Conservation (phyloP, 805 yeast genomes). For the Saccharomycopsis guyanensis region DNA sequence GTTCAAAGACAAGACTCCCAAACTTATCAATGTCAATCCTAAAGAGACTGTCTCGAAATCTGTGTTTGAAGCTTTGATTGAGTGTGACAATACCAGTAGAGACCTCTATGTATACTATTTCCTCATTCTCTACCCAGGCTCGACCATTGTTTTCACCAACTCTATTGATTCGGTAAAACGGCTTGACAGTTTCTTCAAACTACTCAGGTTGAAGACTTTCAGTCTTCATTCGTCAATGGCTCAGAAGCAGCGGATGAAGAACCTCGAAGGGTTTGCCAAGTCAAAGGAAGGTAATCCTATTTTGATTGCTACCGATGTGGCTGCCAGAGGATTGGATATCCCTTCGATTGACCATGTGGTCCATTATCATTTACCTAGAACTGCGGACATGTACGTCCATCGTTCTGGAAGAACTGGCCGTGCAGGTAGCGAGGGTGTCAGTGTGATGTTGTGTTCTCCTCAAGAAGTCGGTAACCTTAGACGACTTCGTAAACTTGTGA, state of each 20-base stretch:
- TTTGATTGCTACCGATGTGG: slow-evolving; percentile 91
- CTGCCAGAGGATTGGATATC: slow-evolving; percentile 96
- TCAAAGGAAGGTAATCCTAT: slow-evolving; percentile 40
- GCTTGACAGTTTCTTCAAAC: slow-evolving; percentile 64
- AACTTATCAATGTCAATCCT: slow-evolving; percentile 80
- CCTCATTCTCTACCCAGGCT: slow-evolving; percentile 76
- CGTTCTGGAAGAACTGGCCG: slow-evolving; percentile 98
- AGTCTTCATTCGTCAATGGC: slow-evolving; percentile 91
- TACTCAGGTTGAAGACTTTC: slow-evolving; percentile 58
- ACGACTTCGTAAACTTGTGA: slow-evolving; percentile 50
- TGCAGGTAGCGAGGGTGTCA: slow-evolving; percentile 90
- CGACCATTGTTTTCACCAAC: slow-evolving; percentile 86
- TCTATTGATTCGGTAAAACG: slow-evolving; percentile 93
- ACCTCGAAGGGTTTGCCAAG: slow-evolving; percentile 64
- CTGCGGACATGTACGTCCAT: slow-evolving; percentile 92
- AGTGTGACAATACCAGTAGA: slow-evolving; percentile 77
- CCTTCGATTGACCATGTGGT: slow-evolving; percentile 87
- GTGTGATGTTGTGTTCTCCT: slow-evolving; percentile 87
- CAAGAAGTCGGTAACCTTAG: slow-evolving; percentile 87
- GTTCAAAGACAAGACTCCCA: slow-evolving; percentile 61
- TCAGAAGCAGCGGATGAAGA: slow-evolving; percentile 84
- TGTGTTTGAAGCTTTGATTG: slow-evolving; percentile 79
- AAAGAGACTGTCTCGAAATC: slow-evolving; percentile 66
- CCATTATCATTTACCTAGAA: slow-evolving; percentile 90
- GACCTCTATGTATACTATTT: slow-evolving; percentile 88